phyloP scores from a whole-genome alignment of 331 rosid genomes.

The Quercus phellos region DNA sequence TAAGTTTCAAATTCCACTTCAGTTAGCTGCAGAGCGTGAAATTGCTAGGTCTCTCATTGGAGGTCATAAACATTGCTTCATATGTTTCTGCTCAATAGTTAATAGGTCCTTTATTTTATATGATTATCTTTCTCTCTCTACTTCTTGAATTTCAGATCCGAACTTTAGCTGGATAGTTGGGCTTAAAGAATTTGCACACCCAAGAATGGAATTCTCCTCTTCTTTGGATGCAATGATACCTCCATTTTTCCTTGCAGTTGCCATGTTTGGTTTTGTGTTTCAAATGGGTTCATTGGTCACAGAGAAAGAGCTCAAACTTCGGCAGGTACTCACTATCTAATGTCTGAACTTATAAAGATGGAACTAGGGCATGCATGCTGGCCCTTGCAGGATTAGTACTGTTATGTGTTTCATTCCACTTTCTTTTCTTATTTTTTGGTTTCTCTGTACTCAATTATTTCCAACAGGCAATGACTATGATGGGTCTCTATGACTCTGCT shows the following conservation, averaged over 20 bases:
- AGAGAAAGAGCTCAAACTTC: conserved; percentile 88
- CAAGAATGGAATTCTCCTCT: conserved; percentile 34
- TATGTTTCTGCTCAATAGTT: too few species aligned
- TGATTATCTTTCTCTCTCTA: neutral
- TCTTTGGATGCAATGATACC: conserved; percentile 32
- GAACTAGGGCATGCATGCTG: neutral
- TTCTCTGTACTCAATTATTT: too few species aligned
- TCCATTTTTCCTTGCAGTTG: conserved; percentile 60
- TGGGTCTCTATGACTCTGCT: conserved; percentile 94
- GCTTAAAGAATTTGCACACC: conserved; percentile 76
- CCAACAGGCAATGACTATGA: conserved; percentile 70
- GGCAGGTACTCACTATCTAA: conserved; percentile 48
- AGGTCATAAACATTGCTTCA: conserved; percentile 31
- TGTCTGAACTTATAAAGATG: neutral
- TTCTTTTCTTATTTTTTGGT: conserved; percentile 1
- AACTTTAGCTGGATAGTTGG: conserved; percentile 62
- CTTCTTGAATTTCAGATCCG: conserved; percentile 39
- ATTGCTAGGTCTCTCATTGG: conserved; percentile 74
- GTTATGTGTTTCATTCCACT: neutral
- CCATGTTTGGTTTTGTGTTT: conserved; percentile 84
- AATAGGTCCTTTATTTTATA: neutral
- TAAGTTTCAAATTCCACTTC: conserved; percentile 75
- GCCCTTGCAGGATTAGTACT: neutral
- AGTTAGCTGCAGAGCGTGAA: conserved; percentile 87
- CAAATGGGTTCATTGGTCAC: conserved; percentile 65